Percentiles rank a stretch among this genome's conserved stretches.
phyloP scores from a whole-genome alignment of 1,139 yeast species.

The Yamadazyma atlantica region DNA sequence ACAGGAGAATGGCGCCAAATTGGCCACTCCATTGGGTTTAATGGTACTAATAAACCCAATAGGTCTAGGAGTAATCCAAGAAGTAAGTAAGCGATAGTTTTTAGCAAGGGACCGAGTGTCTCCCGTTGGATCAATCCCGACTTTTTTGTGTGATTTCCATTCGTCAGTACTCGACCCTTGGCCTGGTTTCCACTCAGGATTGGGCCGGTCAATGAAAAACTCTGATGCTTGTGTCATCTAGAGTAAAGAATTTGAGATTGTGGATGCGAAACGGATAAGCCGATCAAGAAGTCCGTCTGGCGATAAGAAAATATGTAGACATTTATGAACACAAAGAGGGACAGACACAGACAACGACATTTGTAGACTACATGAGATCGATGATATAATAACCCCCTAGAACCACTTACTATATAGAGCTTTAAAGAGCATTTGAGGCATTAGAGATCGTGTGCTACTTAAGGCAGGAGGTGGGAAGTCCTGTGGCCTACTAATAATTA shows the following conservation, averaged over 20 bases:
- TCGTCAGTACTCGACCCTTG: slow-evolving; percentile 48
- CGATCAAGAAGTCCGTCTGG: no score
- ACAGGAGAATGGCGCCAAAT: slow-evolving; percentile 62
- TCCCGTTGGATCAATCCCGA: slow-evolving; percentile 50
- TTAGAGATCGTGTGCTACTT: no score
- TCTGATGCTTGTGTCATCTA: background rate
- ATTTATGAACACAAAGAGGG: no score
- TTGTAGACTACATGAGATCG: no score
- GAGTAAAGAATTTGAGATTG: background rate
- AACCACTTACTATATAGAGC: no score
- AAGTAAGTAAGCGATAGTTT: slow-evolving; percentile 51
- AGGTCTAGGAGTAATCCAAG: slow-evolving; percentile 59
- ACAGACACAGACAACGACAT: no score
- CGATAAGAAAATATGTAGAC: no score
- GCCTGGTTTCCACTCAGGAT: slow-evolving; percentile 48
- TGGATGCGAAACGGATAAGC: no score
- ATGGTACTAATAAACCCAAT: slow-evolving; percentile 56
- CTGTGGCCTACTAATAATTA: no score
- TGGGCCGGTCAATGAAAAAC: slow-evolving; percentile 12
- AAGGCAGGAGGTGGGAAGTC: no score
- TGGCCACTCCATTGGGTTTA: slow-evolving; percentile 40
- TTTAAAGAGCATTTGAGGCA: no score
- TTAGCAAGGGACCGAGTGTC: slow-evolving; percentile 39
- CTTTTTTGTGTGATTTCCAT: slow-evolving; percentile 41
- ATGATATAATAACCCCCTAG: no score